A percentile compares a stretch with the other conserved stretches of the same genome.
phyloP scores from a whole-genome alignment of 306 rosid genomes.

The Astragalus membranaceus region DNA sequence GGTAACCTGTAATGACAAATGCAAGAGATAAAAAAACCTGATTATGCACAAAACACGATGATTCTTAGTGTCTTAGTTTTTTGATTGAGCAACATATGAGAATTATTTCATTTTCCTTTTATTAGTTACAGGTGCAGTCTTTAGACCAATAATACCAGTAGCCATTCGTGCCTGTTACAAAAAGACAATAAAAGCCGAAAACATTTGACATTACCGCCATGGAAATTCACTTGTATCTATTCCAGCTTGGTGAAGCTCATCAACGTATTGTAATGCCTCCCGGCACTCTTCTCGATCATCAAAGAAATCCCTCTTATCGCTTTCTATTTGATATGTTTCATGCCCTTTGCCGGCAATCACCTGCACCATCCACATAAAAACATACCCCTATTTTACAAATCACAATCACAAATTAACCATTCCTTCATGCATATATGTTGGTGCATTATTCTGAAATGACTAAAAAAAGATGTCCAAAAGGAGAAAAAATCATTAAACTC shows the following conservation, averaged over 20 bases:
- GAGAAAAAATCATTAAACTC: neutral
- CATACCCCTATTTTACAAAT: conserved; percentile 6
- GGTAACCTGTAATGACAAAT: conserved; percentile 57
- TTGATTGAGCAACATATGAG: neutral
- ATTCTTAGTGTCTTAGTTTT: neutral
- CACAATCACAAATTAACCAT: conserved; percentile 5
- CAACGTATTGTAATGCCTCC: conserved; percentile 89
- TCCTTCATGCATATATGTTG: neutral
- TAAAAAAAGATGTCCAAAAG: neutral
- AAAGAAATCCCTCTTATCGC: conserved; percentile 66
- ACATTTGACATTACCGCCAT: conserved; percentile 65
- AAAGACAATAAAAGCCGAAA: neutral
- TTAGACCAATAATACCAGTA: neutral
- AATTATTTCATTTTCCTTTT: neutral
- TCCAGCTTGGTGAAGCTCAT: conserved; percentile 96
- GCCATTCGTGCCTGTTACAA: neutral
- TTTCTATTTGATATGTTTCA: conserved; percentile 71
- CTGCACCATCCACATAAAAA: conserved; percentile 36
- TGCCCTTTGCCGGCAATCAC: conserved; percentile 98
- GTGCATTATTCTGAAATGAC: neutral
- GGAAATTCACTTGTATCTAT: conserved; percentile 97
- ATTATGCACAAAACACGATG: conserved; percentile 12
- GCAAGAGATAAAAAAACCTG: conserved; percentile 14
- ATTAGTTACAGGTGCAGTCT: neutral
- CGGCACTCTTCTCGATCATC: conserved; percentile 96